Evolutionary conservation across 768 basidiomycete genomes (phyloP).

Genomic region (Lactarius indigo): DNA sequence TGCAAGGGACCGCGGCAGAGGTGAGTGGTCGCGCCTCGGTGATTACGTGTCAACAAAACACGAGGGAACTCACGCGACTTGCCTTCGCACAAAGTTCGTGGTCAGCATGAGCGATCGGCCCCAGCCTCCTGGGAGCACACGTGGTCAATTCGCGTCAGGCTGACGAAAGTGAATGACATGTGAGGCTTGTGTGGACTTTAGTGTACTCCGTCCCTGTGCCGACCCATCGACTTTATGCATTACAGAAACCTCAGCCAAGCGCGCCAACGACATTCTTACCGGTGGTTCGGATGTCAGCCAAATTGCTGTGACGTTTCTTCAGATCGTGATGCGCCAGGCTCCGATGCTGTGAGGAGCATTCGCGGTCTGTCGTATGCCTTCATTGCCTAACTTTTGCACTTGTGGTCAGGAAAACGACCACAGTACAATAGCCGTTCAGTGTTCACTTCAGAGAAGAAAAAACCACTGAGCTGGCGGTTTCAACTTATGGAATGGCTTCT

Average conservation of each 20-base stretch:
- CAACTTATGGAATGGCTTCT: conserved; percentile 25
- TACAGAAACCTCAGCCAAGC: conserved; percentile 8
- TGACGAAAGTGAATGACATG: conserved; percentile 23
- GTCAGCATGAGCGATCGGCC: conserved; percentile 14
- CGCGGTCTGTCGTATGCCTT: not conserved
- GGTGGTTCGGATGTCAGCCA: conserved; percentile 10
- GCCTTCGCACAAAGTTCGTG: conserved; percentile 6
- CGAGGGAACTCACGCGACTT: conserved; percentile 7
- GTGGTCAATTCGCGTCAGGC: conserved; percentile 17
- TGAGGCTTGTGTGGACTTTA: not conserved
- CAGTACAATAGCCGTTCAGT: conserved; percentile 23
- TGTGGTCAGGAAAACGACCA: conserved; percentile 10
- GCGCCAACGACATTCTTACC: conserved; percentile 16
- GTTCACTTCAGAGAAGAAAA: conserved; percentile 15
- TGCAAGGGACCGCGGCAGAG: conserved; percentile 19
- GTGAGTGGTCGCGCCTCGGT: not conserved
- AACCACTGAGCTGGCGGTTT: conserved; percentile 20
- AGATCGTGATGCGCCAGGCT: conserved; percentile 23
- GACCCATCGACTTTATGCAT: not conserved
- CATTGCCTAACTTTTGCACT: not conserved
- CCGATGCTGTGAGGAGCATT: conserved; percentile 22
- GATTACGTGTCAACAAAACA: not conserved
- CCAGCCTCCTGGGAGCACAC: conserved; percentile 14
- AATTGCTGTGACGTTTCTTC: conserved; percentile 17
- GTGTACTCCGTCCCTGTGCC: not conserved